Percentiles rank a stretch among this genome's conserved stretches.
Evolutionary conservation across 805 yeast species (phyloP).

Genomic region (Teunomyces tritomae): DNA sequence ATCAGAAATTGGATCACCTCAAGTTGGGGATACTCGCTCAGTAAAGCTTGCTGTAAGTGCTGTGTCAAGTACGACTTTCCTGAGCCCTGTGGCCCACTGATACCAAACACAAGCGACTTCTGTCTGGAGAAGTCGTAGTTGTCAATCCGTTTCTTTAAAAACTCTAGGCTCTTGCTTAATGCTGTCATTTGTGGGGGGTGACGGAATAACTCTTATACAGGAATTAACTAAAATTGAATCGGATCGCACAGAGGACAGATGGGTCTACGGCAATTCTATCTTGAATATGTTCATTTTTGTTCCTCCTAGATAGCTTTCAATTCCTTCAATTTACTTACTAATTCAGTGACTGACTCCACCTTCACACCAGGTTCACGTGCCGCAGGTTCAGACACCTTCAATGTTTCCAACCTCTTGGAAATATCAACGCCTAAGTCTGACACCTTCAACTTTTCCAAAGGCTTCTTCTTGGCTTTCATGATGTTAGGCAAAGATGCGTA

Average conservation of each 20-base stretch:
- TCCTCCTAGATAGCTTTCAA: slow-evolving; percentile 56
- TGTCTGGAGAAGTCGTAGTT: slow-evolving; percentile 16
- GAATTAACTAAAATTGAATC: background rate
- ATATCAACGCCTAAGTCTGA: slow-evolving; percentile 70
- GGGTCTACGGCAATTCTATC: background rate
- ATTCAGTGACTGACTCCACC: slow-evolving; percentile 79
- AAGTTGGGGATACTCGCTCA: slow-evolving; percentile 31
- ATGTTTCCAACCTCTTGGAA: slow-evolving; percentile 59
- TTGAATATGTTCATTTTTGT: background rate
- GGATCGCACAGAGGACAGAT: too few relatives aligned
- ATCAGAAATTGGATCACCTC: slow-evolving; percentile 58
- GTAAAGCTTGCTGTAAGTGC: slow-evolving; percentile 34
- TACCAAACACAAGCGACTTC: slow-evolving; percentile 50
- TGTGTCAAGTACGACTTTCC: slow-evolving; percentile 65
- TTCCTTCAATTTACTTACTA: slow-evolving; percentile 74
- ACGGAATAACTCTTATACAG: background rate
- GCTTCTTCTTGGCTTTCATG: slow-evolving; percentile 98
- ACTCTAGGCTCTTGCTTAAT: slow-evolving; percentile 17
- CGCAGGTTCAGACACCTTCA: slow-evolving; percentile 84
- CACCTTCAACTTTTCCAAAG: slow-evolving; percentile 61
- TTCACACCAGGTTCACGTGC: slow-evolving; percentile 77
- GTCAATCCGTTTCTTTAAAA: slow-evolving; percentile 25
- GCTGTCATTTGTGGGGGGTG: slow-evolving; percentile 8
- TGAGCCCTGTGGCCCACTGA: slow-evolving; percentile 78
- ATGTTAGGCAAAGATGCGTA: slow-evolving; percentile 94